Evolutionary conservation across 352 stramenopile species (phyloP), one percentile per base, ranked within the genome.

Genomic region (Sclerospora graminicola): DNA sequence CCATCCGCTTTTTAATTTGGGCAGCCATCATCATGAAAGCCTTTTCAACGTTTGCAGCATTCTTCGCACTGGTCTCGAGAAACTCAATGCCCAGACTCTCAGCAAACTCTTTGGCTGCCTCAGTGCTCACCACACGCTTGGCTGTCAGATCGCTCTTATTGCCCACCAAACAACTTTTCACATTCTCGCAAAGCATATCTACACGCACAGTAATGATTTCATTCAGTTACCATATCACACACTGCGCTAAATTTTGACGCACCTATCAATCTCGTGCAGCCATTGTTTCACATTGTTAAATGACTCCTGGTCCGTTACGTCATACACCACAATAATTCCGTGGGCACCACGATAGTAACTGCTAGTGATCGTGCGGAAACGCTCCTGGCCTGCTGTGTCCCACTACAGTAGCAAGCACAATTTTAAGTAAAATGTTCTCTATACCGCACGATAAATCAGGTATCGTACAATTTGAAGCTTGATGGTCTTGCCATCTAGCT

Each of bases 281-380:
- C 95, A 98, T 61, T 98, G 92, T 72, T 98, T 98, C 18, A 99
- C 94, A 57, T 98, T 95, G 65, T 98, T 92, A 73, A 98, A 98
- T 5, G 88, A 97, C 60, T 98, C 92, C 31, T 90, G 76, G 70
- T 98, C 93, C 42, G 96, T 99, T 30, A 99, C 93, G 57, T 99
- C 97, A 67, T 99, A 99, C 51, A 99, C 95, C 10, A 99, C 83
- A 49, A 99, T 98, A 68, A 99, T 99, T 33, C 97, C 97, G 63
- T 99, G 91, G 13, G 96, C 96, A 52, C 94, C 94, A 51, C 96
- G 89, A 80, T 99, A 99, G 76, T 99, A 99, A 26, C 74, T 95
- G 57, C 84, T 98, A 44, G 97, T 99, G 68, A 99, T 99, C 26
- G 95, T 99, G 54, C 96, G 91, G 83, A 99, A 99, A 54, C 96